Conservation (phyloP, 768 basidiomycete species). For the Leccinum fibrillosum region DNA sequence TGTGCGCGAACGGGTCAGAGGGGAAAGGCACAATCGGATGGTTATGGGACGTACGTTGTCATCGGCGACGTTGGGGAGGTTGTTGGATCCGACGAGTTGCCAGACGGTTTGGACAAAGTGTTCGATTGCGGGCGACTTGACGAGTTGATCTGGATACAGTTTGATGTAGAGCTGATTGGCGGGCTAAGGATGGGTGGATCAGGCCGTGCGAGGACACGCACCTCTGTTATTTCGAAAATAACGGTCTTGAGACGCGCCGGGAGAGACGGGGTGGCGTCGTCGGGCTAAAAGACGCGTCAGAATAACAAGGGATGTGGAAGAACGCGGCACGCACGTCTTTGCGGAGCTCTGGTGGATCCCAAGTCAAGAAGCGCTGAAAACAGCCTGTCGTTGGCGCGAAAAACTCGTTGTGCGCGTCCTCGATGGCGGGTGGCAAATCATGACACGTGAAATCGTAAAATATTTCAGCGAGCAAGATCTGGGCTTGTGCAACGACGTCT, state of each 20-base stretch:
- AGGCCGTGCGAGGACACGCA: constrained; percentile 26
- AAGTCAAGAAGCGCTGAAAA: constrained; percentile 78
- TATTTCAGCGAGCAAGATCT: constrained; percentile 78
- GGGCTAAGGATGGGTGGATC: neutral
- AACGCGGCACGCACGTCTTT: constrained; percentile 51
- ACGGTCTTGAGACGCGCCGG: constrained; percentile 87
- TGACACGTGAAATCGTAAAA: constrained; percentile 95
- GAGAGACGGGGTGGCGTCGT: constrained; percentile 80
- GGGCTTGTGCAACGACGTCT: constrained; percentile 61
- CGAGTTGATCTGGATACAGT: constrained; percentile 75
- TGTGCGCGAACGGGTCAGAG: constrained; percentile 19
- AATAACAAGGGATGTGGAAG: neutral
- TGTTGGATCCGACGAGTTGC: constrained; percentile 71
- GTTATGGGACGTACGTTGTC: constrained; percentile 55
- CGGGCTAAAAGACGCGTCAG: constrained; percentile 45
- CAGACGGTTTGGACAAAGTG: constrained; percentile 87
- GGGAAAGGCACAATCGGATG: neutral
- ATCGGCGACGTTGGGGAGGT: constrained; percentile 65
- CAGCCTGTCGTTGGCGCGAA: constrained; percentile 68
- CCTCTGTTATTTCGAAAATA: constrained; percentile 89
- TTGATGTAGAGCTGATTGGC: constrained; percentile 67
- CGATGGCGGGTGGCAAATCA: constrained; percentile 91
- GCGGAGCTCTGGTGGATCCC: constrained; percentile 67
- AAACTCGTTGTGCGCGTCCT: constrained; percentile 82
- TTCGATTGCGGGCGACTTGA: constrained; percentile 59